These are phyloP conservation scores for Helianthus annuus DNA, from an alignment of 129 eudicot species.

Conservation along the genomic window HanXRQr2.0-SUNRISE NC_035446.2:147616063-147616562, in stretches of 20 bases:
- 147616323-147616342: conserved; percentile 52
- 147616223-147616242: conserved; percentile 71
- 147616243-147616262: conserved; percentile 62
- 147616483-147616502: conserved; percentile 77
- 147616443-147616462: conserved; percentile 58
- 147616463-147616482: conserved; percentile 69
- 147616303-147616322: conserved; percentile 84
- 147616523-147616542: conserved; percentile 71
- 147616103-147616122: neutral
- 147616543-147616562: conserved; percentile 75
- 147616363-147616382: conserved; percentile 86
- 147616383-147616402: conserved; percentile 64
- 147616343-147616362: conserved; percentile 75
- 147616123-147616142: neutral
- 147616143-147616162: conserved; percentile 31
- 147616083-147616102: neutral
- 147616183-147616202: conserved; percentile 81
- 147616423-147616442: conserved; percentile 78
- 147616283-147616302: conserved; percentile 83
- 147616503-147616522: conserved; percentile 60
- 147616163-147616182: conserved; percentile 51
- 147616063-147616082: conserved; percentile 14
- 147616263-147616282: conserved; percentile 76
- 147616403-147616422: conserved; percentile 55
- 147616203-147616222: conserved; percentile 70